These are phyloP conservation scores for Phytopythium sindhum DNA, from an alignment of 352 stramenopile species.

Conservation along the genomic window DNA sequence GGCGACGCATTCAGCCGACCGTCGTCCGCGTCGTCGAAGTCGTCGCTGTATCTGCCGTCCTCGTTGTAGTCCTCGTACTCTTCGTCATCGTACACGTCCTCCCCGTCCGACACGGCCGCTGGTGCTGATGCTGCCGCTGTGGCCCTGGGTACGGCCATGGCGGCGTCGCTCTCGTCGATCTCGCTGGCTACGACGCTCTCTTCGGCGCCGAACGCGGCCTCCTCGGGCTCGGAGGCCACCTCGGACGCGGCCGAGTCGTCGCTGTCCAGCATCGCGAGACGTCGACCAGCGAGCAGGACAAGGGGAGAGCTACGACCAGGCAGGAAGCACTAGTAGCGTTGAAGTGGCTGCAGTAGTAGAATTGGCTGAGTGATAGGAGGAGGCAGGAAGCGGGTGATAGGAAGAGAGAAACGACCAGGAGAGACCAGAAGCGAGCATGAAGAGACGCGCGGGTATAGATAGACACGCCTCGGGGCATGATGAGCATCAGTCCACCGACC, in stretches of 20 bases:
- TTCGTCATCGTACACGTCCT: constrained; percentile 22
- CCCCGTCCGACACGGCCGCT: not conserved
- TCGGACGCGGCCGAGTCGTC: constrained; percentile 70
- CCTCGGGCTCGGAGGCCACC: constrained; percentile 54
- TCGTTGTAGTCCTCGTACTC: constrained; percentile 34
- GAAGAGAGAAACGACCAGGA: not conserved
- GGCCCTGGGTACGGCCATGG: not conserved
- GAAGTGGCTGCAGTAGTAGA: too few relatives aligned
- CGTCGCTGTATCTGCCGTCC: constrained; percentile 60
- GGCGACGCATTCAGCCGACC: constrained; percentile 7
- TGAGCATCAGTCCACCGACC: not conserved
- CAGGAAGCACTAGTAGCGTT: too few relatives aligned
- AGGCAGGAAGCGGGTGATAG: not conserved
- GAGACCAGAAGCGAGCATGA: not conserved
- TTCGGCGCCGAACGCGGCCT: constrained; percentile 17
- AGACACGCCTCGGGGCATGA: not conserved
- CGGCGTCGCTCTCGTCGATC: constrained; percentile 41
- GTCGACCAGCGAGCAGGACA: not conserved
- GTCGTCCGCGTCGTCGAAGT: constrained; percentile 63
- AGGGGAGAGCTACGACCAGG: too few relatives aligned
- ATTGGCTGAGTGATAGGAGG: too few relatives aligned
- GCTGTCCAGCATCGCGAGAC: constrained; percentile 27
- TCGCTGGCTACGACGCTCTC: constrained; percentile 50
- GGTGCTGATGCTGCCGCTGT: too few relatives aligned
- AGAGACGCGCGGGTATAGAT: not conserved